Evolutionary conservation across 805 yeast species (phyloP), one percentile per base, ranked within the genome.

Genomic region (Clavispora santaluciae): DNA sequence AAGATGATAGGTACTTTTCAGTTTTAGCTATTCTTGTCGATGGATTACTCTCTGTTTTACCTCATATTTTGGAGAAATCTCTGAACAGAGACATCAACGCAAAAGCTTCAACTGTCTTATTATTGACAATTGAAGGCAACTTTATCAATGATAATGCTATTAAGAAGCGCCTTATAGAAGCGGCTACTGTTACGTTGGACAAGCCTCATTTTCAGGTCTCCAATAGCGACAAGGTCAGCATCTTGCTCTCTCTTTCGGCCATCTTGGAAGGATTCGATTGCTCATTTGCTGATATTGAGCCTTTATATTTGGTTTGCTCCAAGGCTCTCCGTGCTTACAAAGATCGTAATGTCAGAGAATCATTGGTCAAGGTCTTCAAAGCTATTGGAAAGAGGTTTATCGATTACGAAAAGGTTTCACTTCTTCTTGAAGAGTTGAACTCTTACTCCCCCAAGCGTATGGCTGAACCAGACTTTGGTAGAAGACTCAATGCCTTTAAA

Each of bases 391-490:
- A 54, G 2, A 74, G 73, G 39, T 76, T 76, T 41, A 51, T 55
- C 1, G 70, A 67, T 2, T 51, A 62, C 13, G 56, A 62, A 6
- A 44, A 43, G 15, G 77, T 82, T 21, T 76, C 83, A 1, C 51
- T 54, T 0, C 58, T 88, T n/a, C 56, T 87, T 11, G 63, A 63
- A 2, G 88, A 79, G 28, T 64, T 91, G 45, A 90, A 93, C 56
- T 69, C 96, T 0, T 86, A 70, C 53, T 78, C 89, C 0, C 55
- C 57, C 1, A 75, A 63, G 25, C 72, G 86, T 39, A 63, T 88
- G 41, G 81, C 79, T 23, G 89, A 84, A 48, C 81, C 84, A 33
- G 95, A 93, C 61, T 91, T 82, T 59, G 91, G 81, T 43, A 75
- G 75, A 40, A 73, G 95, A 45, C 65, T 91, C 35, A 66, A 71